Conservation (phyloP, 164 flowering plant genomes). For the Stephania yunnanensis region DNA sequence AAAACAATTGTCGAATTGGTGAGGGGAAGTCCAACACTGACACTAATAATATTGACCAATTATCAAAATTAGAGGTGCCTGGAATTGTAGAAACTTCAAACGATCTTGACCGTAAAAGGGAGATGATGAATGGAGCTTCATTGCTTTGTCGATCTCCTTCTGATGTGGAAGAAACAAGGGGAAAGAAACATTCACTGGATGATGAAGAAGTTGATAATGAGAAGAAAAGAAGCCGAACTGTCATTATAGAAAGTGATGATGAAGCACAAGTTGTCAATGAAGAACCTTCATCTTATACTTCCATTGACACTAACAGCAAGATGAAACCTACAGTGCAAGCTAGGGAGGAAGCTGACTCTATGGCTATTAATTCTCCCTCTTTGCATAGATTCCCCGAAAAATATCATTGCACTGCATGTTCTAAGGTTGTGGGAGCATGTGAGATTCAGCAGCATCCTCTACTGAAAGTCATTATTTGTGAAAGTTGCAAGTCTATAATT, state of each 20-base stretch:
- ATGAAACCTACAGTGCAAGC: conserved; percentile 21
- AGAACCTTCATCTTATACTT: conserved; percentile 17
- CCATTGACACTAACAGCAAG: conserved; percentile 16
- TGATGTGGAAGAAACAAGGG: conserved; percentile 30
- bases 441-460: conserved; percentile 63
- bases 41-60: conserved; percentile 14
- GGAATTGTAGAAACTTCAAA: conserved; percentile 19
- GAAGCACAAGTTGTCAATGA: conserved; percentile 29
- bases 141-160: conserved; percentile 23
- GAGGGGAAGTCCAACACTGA: conserved; percentile 12
- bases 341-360: conserved; percentile 19
- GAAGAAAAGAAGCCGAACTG: conserved; percentile 38
- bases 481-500: conserved; percentile 49
- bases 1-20: conserved; percentile 11
- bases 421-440: conserved; percentile 25
- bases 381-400: conserved; percentile 18
- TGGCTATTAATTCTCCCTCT: conserved; percentile 18
- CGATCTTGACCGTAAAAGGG: conserved; percentile 19
- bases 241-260: conserved; percentile 50
- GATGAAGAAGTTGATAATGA: conserved; percentile 30
- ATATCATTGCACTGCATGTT: conserved; percentile 65
- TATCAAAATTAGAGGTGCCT: conserved; percentile 19
- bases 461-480: conserved; percentile 66
- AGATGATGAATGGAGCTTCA: conserved; percentile 21
- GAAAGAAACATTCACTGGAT: conserved; percentile 45